A percentile compares a stretch with the other conserved stretches of the same genome.
Evolutionary conservation across 2,329 filamentous ascomycete genomes (phyloP).

Genomic region (Plectosphaerella plurivora): DNA sequence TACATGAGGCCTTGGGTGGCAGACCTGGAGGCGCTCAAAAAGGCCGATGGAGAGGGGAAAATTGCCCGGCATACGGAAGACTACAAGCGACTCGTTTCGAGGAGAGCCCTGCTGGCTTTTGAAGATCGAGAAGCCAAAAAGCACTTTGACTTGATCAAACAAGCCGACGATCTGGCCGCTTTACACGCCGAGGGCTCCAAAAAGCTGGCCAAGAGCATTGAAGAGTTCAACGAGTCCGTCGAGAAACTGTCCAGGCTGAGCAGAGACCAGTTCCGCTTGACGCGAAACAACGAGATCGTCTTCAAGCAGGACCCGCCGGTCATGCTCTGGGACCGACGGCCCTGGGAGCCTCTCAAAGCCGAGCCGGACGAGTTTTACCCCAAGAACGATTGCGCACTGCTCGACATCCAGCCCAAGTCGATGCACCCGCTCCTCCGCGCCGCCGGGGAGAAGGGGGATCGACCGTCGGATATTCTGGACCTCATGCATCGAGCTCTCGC

Average conservation of each 20-base stretch:
- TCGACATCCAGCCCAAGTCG: constrained; percentile 63
- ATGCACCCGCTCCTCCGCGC: constrained; percentile 44
- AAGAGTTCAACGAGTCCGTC: constrained; percentile 29
- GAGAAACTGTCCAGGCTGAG: constrained; percentile 24
- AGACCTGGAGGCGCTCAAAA: constrained; percentile 34
- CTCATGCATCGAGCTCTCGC: constrained; percentile 43
- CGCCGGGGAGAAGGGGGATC: constrained; percentile 31
- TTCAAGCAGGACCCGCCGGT: constrained; percentile 44
- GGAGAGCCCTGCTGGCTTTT: constrained; percentile 22
- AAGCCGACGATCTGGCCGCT: constrained; percentile 20
- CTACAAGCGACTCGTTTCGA: constrained; percentile 16
- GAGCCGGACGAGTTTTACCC: constrained; percentile 63
- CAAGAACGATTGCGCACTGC: constrained; percentile 46
- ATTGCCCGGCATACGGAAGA: background rate
- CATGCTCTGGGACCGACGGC: constrained; percentile 65
- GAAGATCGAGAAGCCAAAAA: constrained; percentile 12
- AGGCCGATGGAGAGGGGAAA: constrained; percentile 13
- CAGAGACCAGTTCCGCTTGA: constrained; percentile 29
- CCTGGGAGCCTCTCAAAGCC: constrained; percentile 64
- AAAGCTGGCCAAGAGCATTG: constrained; percentile 20
- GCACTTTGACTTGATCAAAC: constrained; percentile 26
- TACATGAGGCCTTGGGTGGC: constrained; percentile 35
- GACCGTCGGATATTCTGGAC: constrained; percentile 46
- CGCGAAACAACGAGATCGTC: constrained; percentile 51
- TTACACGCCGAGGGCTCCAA: constrained; percentile 16